These are phyloP conservation scores for Pythium sp. DNA, from an alignment of 352 stramenopile genomes.

Conservation along the genomic window DNA sequence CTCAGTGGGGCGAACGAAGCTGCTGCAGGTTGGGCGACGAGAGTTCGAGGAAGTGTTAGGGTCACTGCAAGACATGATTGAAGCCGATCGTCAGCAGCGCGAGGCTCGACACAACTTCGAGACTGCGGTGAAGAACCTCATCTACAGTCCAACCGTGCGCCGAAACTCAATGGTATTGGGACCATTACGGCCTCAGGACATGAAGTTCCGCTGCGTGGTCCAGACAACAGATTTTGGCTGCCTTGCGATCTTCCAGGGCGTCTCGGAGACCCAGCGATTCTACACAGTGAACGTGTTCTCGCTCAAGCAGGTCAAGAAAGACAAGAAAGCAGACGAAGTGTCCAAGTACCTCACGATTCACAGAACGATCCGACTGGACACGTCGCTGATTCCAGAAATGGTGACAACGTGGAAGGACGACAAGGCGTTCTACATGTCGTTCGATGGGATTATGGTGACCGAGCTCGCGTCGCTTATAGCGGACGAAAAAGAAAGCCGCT, in stretches of 20 bases:
- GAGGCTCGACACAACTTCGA: slow-evolving; percentile 83
- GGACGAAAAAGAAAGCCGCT: slow-evolving; percentile 52
- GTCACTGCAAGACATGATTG: slow-evolving; percentile 37
- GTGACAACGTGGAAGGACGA: slow-evolving; percentile 77
- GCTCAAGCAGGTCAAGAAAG: slow-evolving; percentile 60
- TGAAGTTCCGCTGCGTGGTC: slow-evolving; percentile 68
- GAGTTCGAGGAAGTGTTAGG: slow-evolving; percentile 90
- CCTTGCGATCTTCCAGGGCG: slow-evolving; percentile 68
- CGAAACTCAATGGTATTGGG: slow-evolving; percentile 50
- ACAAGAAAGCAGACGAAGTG: slow-evolving; percentile 71
- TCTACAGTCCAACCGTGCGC: slow-evolving; percentile 53
- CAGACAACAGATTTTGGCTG: slow-evolving; percentile 78
- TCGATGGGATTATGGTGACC: slow-evolving; percentile 66
- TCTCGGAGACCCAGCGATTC: slow-evolving; percentile 56
- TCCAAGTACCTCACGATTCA: slow-evolving; percentile 65
- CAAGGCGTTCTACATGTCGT: slow-evolving; percentile 75
- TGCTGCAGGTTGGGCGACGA: slow-evolving; percentile 89
- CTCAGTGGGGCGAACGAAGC: slow-evolving; percentile 81
- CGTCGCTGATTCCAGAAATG: slow-evolving; percentile 70
- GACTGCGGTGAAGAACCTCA: slow-evolving; percentile 80
- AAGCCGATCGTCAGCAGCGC: slow-evolving; percentile 36
- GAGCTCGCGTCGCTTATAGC: slow-evolving; percentile 59
- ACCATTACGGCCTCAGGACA: slow-evolving; percentile 50
- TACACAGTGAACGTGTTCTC: slow-evolving; percentile 82
- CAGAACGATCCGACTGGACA: slow-evolving; percentile 66